Base-by-base conservation (phyloP, 306 rosid genomes). In the Castanospermum australe region DNA sequence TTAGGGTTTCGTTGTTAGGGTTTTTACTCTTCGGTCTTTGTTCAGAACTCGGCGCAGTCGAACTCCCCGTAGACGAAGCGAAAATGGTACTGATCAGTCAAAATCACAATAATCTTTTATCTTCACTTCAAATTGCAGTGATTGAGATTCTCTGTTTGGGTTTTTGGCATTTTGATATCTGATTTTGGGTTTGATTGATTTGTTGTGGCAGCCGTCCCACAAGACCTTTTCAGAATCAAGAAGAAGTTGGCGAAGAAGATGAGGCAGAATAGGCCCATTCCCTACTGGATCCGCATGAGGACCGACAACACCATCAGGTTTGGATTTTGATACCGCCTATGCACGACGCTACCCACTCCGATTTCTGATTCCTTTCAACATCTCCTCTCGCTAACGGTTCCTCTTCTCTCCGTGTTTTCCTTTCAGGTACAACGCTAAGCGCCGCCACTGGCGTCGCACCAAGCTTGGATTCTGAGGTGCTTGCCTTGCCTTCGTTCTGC, bases 261-360 rank as follows among this genome's bases (percentile, higher is more conserved):
- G 97, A 89, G 98, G 80, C 97, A 92, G 88, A 93, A 93, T 73
- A 87, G 98, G 91, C 98, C 97, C 33, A 90, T 92, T 32, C 98
- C 98, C 5, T 90, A 91, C 61, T 91, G 97, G 97, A 93, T 93
- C 84, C 96, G 98, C 7, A 66, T 90, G 87, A 89, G 98, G 70
- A 93, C 98, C 0, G 98, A 93, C 50, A 93, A 93, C 86, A 93
- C 93, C 20, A 93, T 93, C 84, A 86, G 97, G 98, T n/a, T n/a
- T n/a, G n/a, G n/a, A n/a, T n/a, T n/a, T 88, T 4, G 4, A 22
- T 68, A 7, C 18, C 22, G 7, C 1, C 18, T 28, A 36, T 66
- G 18, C 12, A 45, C 3, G 32, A 28, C 1, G 32, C 32, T 3
- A 28, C 15, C 1, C 8, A 3, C 7, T 0, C 0, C 0, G 0